Base-by-base conservation (phyloP, 257 asterid genomes). In the Sherardia arvensis region DNA sequence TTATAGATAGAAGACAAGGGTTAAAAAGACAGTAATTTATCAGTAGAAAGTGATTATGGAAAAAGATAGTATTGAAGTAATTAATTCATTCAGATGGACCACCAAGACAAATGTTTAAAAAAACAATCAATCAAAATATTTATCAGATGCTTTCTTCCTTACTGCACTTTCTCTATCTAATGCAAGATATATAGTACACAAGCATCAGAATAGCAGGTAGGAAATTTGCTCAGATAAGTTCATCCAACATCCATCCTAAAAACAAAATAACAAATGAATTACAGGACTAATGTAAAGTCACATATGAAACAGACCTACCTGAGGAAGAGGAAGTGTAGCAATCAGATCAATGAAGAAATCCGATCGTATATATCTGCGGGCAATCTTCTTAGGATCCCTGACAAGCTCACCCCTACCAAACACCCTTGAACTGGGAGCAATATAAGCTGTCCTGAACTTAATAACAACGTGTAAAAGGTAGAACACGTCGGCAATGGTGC, bases 361-460 rank as follows among this genome's bases (percentile, higher is more conserved):
- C 0, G 98, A 73, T 77, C 75, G 85, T 30, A 91, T 47, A 72
- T 91, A 91, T 77, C 92, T 85, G 14, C 59, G 70, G 7, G 96
- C 92, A 66, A 91, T 91, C 76, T 83, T 79, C 80, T 79, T 80
- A 27, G 98, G 86, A 79, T 88, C 98, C 95, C 76, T 91, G 55
- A 88, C 98, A 81, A 88, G 98, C 82, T 91, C 98, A 67, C 98
- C 98, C 85, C 91, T 86, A 38, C 98, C 98, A 69, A 86, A 91
- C 23, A 91, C 95, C 68, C 95, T 84, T 22, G 98, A 84, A 76
- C 93, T 88, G 0, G 98, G 98, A 1, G 96, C 90, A 62, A 91
- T 84, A 77, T 88, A 91, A 22, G 95, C 98, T 1, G 96, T 91
- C 74, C 98, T 80, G 73, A 91, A 91, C 83, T 91, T 91, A 61